These are phyloP conservation scores for Calonectria pteridis DNA, from an alignment of 2,329 filamentous ascomycete genomes.

Conservation along the genomic window DNA sequence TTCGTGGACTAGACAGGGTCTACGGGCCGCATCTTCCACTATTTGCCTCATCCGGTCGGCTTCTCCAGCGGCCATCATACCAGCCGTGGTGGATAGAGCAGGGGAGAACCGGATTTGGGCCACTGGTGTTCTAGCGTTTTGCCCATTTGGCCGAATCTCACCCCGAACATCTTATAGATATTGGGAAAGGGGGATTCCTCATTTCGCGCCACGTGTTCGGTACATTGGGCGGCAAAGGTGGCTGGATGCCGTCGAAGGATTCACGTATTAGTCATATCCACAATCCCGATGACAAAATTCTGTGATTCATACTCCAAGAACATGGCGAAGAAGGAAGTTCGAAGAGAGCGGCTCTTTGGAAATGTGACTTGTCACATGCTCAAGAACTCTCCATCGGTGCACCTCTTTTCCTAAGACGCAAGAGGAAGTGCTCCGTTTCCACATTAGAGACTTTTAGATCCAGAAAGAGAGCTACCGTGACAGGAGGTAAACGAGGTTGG, in stretches of 20 bases:
- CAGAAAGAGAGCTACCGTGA: not conserved
- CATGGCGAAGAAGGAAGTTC: not conserved
- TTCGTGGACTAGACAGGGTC: not conserved
- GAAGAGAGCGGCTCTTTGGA: not conserved
- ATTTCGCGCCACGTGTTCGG: not conserved
- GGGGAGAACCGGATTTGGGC: not conserved
- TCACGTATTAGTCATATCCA: not conserved
- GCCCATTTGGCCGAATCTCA: not conserved
- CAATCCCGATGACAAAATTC: not conserved
- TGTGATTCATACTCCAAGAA: not conserved
- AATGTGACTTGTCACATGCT: not conserved
- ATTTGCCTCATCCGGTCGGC: not conserved
- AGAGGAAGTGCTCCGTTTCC: not conserved
- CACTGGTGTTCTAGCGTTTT: not conserved
- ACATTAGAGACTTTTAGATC: not conserved
- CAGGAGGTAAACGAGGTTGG: not conserved
- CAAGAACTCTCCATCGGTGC: not conserved
- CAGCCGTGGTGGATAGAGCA: not conserved
- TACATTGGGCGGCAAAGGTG: not conserved
- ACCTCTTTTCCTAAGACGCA: not conserved
- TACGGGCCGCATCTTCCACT: not conserved
- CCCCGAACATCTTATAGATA: not conserved
- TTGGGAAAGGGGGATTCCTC: not conserved
- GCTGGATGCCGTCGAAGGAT: not conserved
- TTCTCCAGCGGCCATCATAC: not conserved